Conservation (phyloP, 768 basidiomycete genomes). For the Tephrocybe rancida region DNA sequence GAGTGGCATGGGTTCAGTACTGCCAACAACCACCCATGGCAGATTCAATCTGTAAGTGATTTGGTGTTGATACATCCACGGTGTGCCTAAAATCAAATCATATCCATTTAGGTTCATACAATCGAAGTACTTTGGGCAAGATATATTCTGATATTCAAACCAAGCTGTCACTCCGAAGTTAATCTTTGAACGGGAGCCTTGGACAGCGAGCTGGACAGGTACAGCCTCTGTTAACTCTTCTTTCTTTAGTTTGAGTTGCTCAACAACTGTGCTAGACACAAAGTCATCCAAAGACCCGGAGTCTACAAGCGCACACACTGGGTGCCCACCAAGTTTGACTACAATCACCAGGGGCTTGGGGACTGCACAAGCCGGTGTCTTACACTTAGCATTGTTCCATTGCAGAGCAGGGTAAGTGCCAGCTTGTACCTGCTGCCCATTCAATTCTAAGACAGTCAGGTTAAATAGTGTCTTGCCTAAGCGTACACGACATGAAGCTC, state of each 20-base stretch:
- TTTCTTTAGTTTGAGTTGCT: slow-evolving; percentile 32
- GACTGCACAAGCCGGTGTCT: background rate
- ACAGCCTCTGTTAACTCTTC: slow-evolving; percentile 31
- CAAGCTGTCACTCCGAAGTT: slow-evolving; percentile 22
- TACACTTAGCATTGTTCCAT: background rate
- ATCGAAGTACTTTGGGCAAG: too few relatives aligned
- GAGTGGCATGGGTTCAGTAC: too few relatives aligned
- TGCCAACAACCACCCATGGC: too few relatives aligned
- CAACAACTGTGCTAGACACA: slow-evolving; percentile 32
- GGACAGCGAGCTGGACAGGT: slow-evolving; percentile 36
- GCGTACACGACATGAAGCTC: too few relatives aligned
- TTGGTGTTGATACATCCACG: too few relatives aligned
- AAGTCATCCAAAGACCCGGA: slow-evolving; percentile 41
- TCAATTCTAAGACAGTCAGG: background rate
- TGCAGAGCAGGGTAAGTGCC: background rate
- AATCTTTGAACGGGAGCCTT: slow-evolving; percentile 38
- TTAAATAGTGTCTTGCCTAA: too few relatives aligned
- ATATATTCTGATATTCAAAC: too few relatives aligned
- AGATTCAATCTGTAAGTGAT: too few relatives aligned
- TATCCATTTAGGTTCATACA: too few relatives aligned
- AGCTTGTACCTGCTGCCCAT: background rate
- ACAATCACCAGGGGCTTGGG: slow-evolving; percentile 23
- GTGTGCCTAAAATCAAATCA: too few relatives aligned
- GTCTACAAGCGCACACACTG: slow-evolving; percentile 35
- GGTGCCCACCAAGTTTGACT: slow-evolving; percentile 30